Conservation (phyloP, 176 grass and related monocot species). For the Bonia amplexicaulis region DNA sequence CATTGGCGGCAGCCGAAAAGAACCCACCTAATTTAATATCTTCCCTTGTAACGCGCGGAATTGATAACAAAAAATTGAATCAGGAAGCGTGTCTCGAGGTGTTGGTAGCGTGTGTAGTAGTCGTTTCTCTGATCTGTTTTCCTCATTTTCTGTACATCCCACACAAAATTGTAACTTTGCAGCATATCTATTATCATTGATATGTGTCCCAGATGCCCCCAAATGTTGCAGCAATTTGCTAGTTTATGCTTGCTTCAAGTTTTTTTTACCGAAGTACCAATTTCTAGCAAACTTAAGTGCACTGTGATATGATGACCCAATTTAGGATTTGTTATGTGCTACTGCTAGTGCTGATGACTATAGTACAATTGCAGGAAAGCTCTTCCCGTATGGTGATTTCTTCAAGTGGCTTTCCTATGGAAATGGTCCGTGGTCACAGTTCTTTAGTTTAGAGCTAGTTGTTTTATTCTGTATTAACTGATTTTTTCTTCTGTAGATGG, state of each 20-base stretch:
- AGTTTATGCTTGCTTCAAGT: not conserved
- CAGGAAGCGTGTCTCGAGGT: not conserved
- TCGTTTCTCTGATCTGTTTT: not conserved
- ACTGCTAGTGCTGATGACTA: not conserved
- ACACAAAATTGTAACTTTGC: not conserved
- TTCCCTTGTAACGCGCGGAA: not conserved
- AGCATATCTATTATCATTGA: not conserved
- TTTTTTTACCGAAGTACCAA: not conserved
- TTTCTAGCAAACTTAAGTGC: not conserved
- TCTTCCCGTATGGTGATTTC: conserved; percentile 57
- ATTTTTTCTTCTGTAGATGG: conserved; percentile 49
- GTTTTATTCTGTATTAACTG: not conserved
- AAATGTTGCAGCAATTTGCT: not conserved
- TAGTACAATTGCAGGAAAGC: conserved; percentile 43
- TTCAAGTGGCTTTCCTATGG: conserved; percentile 59
- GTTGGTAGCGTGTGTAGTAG: not conserved
- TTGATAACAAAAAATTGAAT: not conserved
- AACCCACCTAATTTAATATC: too few species aligned
- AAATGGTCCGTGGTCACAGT: conserved; percentile 53
- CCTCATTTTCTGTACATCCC: not conserved
- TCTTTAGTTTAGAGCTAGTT: not conserved
- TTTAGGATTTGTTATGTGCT: not conserved
- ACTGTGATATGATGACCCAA: not conserved
- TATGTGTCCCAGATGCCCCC: not conserved
- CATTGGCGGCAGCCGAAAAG: too few species aligned